A percentile compares a stretch with the other conserved stretches of the same genome.
Evolutionary conservation across 2,329 filamentous ascomycete genomes (phyloP).

Genomic region (Cladosporium sp.): DNA sequence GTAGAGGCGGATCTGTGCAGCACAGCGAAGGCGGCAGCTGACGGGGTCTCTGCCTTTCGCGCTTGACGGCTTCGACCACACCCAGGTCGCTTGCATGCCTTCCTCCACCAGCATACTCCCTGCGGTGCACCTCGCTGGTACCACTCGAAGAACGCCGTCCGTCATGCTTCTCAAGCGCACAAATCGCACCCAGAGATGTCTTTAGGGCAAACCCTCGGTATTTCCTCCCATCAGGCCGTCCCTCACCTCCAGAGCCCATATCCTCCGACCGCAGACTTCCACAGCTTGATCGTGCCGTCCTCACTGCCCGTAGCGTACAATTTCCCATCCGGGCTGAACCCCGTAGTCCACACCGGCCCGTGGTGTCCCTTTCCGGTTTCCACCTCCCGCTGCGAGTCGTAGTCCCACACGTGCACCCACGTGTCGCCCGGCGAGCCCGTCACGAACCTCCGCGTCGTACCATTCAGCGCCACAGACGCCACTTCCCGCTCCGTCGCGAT

Average conservation of each 20-base stretch:
- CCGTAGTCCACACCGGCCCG: slow-evolving; percentile 92
- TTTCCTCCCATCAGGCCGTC: background rate
- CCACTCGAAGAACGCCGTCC: no score
- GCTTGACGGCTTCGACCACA: no score
- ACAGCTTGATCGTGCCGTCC: slow-evolving; percentile 94
- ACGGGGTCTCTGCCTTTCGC: no score
- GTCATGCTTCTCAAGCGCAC: no score
- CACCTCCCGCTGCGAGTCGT: slow-evolving; percentile 74
- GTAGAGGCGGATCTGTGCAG: no score
- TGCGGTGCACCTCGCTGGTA: no score
- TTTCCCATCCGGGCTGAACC: slow-evolving; percentile 91
- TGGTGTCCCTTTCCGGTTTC: slow-evolving; percentile 96
- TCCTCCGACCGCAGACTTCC: slow-evolving; percentile 60
- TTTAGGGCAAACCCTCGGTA: background rate
- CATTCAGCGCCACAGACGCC: slow-evolving; percentile 82
- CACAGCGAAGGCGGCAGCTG: no score
- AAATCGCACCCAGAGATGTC: no score
- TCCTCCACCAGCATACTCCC: no score
- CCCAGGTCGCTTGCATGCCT: no score
- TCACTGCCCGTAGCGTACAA: slow-evolving; percentile 95
- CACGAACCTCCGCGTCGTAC: slow-evolving; percentile 72
- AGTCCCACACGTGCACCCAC: slow-evolving; percentile 92
- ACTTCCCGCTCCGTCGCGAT: slow-evolving; percentile 77
- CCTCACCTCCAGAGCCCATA: slow-evolving; percentile 59
- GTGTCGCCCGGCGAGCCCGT: slow-evolving; percentile 89